These are phyloP conservation scores for Biscogniauxia mediterranea DNA, from an alignment of 2,329 filamentous ascomycete species.

Conservation along the genomic window DNA sequence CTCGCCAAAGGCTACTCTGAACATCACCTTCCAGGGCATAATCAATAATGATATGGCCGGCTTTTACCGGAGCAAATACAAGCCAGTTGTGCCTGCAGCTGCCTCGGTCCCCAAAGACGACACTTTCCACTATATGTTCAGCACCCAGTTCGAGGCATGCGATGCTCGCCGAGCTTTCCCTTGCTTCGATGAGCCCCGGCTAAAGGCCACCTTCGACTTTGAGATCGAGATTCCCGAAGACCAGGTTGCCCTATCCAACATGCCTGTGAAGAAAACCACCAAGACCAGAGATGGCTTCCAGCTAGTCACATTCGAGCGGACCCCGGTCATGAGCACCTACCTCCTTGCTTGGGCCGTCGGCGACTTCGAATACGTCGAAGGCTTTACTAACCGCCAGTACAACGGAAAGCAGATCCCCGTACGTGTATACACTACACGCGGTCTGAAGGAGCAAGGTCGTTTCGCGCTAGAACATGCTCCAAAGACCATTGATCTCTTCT, in stretches of 20 bases:
- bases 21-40: slow-evolving; percentile 73
- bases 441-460: slow-evolving; percentile 87
- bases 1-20: slow-evolving; percentile 63
- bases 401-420: slow-evolving; percentile 89
- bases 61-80: slow-evolving; percentile 94
- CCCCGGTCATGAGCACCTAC: slow-evolving; percentile 89
- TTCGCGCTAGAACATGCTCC: slow-evolving; percentile 90
- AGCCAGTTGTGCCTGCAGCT: slow-evolving; percentile 69
- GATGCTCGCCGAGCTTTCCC: slow-evolving; percentile 94
- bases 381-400: slow-evolving; percentile 84
- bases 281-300: slow-evolving; percentile 64
- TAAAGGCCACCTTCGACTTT: slow-evolving; percentile 95
- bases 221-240: slow-evolving; percentile 87
- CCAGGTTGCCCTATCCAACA: slow-evolving; percentile 89
- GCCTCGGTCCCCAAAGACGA: slow-evolving; percentile 74
- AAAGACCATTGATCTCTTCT: slow-evolving; percentile 94
- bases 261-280: slow-evolving; percentile 77
- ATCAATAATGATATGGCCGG: slow-evolving; percentile 92
- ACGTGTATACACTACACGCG: slow-evolving; percentile 90
- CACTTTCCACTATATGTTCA: slow-evolving; percentile 73
- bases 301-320: slow-evolving; percentile 74
- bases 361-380: slow-evolving; percentile 96
- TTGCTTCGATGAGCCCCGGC: slow-evolving; percentile 96
- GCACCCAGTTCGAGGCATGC: slow-evolving; percentile 96
- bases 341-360: slow-evolving; percentile 92